Evolutionary conservation across 2,329 filamentous ascomycete genomes (phyloP), one percentile per base, ranked within the genome.

Genomic region (Pseudogymnoascus sp.): DNA sequence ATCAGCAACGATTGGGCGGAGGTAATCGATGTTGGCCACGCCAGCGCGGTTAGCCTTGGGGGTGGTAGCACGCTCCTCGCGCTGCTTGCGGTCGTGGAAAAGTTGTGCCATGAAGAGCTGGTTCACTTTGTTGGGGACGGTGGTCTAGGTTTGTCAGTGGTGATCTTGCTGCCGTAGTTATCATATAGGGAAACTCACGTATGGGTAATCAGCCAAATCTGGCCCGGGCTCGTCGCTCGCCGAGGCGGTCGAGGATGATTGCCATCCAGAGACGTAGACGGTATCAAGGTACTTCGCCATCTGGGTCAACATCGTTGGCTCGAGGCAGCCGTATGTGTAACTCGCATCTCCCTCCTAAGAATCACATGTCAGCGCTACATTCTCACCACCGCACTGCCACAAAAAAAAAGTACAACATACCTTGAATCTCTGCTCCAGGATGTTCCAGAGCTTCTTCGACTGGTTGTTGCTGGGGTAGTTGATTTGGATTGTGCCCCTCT

Each of bases 281-380:
- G 95, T 99, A 75, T 99, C 95, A 66, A 99, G 84, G 77, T 96
- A 97, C 79, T 97, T 96, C 71, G 93, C 93, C 95, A 99, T 99
- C 78, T 99, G 95, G 28, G 95, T 97, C 75, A 99, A 85, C 90
- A 97, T 97, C 63, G 96, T 96, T 10, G 95, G 95, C 75, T 99
- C 95, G 68, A 99, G 83, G 79, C 95, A 97, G 73, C 95, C 95
- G 75, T 97, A 99, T 64, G 95, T 99, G 80, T 89, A 96, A 78
- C 91, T 96, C 59, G 90, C 90, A 73, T 95, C 89, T 71, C 86
- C 86, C 73, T 84, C 89, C 90, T 96, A 37, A 25, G 11, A 18
- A 25, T 31, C 53, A 31, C 34, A 36, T 56, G 63, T 72, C 56
- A 70, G 67, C 21, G 11, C 11, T 59, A 56, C 63, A 50, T 40